Evolutionary conservation across 139 green algal genomes (phyloP).

Genomic region (Chlorella sp.): DNA sequence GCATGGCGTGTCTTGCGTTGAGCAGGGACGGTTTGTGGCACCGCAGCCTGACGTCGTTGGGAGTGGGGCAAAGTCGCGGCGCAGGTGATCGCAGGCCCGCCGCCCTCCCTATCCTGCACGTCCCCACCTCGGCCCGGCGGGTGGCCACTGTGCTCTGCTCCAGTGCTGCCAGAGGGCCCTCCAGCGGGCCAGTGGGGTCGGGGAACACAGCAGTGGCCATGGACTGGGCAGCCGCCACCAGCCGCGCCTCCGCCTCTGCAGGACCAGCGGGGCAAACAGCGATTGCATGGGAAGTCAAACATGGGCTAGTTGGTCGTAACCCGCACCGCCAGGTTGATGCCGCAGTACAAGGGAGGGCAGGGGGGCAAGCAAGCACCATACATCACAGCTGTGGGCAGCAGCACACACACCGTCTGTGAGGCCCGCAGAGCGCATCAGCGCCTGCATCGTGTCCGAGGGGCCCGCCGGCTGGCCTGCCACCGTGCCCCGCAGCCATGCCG

Average conservation of each 20-base stretch:
- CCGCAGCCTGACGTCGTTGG: too few species aligned
- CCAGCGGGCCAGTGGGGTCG: background rate
- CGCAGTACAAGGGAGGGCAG: background rate
- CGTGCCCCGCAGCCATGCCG: background rate
- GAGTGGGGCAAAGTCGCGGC: too few species aligned
- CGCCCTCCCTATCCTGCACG: too few species aligned
- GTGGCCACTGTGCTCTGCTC: slow-evolving; percentile 7
- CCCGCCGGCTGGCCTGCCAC: background rate
- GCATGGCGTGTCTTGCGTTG: background rate
- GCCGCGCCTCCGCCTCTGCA: slow-evolving; percentile 1
- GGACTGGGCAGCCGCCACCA: background rate
- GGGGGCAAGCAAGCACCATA: too few species aligned
- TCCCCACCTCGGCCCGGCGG: background rate
- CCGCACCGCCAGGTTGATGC: too few species aligned
- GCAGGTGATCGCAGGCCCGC: too few species aligned
- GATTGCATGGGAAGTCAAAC: too few species aligned
- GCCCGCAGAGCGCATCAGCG: background rate
- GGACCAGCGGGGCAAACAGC: too few species aligned
- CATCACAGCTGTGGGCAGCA: too few species aligned
- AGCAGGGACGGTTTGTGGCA: too few species aligned
- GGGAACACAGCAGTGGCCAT: background rate
- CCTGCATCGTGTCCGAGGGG: background rate
- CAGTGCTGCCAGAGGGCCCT: slow-evolving; percentile 3
- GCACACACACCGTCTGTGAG: background rate
- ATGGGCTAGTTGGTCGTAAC: too few species aligned